Percentiles rank a stretch among this genome's conserved stretches.
phyloP scores from a whole-genome alignment of 179 eudicot species.

The Corrigiola litoralis region DNA sequence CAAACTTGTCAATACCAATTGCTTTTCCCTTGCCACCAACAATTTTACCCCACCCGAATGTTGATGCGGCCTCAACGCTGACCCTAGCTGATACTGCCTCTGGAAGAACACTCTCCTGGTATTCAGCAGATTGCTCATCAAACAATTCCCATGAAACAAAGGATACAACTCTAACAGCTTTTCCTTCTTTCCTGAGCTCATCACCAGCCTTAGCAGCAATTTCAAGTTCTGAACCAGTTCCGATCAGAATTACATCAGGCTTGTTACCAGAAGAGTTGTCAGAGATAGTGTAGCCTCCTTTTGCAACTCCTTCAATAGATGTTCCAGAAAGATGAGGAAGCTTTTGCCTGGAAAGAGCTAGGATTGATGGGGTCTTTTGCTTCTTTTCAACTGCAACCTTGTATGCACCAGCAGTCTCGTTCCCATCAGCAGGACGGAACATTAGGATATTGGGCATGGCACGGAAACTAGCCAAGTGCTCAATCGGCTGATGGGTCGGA shows the following conservation, averaged over 20 bases:
- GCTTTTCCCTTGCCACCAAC: conserved; percentile 47
- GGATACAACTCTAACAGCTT: conserved; percentile 47
- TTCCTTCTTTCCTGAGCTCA: conserved; percentile 53
- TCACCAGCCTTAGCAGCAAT: conserved; percentile 50
- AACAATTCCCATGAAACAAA: conserved; percentile 57
- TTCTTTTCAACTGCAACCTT: conserved; percentile 45
- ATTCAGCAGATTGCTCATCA: conserved; percentile 37
- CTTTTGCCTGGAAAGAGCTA: conserved; percentile 61
- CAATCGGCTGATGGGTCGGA: conserved; percentile 65
- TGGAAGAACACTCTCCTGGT: conserved; percentile 56
- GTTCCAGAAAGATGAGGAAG: conserved; percentile 46
- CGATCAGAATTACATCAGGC: conserved; percentile 53
- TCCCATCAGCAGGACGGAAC: conserved; percentile 62
- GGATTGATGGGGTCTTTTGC: conserved; percentile 48
- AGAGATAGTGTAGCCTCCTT: conserved; percentile 47
- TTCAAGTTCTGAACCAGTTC: conserved; percentile 57
- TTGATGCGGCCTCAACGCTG: conserved; percentile 55
- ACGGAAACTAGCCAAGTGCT: conserved; percentile 59
- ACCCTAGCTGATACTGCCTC: conserved; percentile 42
- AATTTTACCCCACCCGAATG: conserved; percentile 50
- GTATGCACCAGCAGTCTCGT: conserved; percentile 59
- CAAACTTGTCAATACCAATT: conserved; percentile 46
- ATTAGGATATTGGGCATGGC: conserved; percentile 56
- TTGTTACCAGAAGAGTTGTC: conserved; percentile 48
- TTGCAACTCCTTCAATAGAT: conserved; percentile 46